These are phyloP conservation scores for Termitomyces sp. DNA, from an alignment of 1,284 basidiomycete species.

Conservation along the genomic window DNA sequence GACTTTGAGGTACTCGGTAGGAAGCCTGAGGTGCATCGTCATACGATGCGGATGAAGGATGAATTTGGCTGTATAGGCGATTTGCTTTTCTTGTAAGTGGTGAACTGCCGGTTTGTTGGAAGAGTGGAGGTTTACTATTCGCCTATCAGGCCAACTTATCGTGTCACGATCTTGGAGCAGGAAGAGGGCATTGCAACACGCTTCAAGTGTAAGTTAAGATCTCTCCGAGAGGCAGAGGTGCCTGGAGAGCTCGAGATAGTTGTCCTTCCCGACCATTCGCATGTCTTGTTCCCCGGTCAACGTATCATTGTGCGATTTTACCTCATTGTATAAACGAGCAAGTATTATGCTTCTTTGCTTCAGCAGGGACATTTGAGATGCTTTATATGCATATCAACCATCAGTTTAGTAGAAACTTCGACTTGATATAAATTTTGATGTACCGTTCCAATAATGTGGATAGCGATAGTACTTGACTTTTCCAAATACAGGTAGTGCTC, in stretches of 20 bases:
- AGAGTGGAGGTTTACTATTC: not conserved
- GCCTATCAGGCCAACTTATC: constrained; percentile 7
- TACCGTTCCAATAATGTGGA: too few species aligned
- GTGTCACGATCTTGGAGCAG: constrained; percentile 18
- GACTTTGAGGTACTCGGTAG: constrained; percentile 33
- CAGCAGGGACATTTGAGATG: not conserved
- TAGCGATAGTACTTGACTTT: too few species aligned
- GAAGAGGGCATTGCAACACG: constrained; percentile 16
- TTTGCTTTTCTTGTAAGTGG: constrained; percentile 37
- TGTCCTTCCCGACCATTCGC: constrained; percentile 46
- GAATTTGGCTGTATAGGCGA: constrained; percentile 30
- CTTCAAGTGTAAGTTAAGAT: constrained; percentile 8
- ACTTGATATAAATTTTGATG: not conserved
- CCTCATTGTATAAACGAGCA: constrained; percentile 33
- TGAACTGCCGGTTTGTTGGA: not conserved
- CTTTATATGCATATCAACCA: not conserved
- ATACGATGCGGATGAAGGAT: constrained; percentile 29
- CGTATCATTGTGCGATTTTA: constrained; percentile 46
- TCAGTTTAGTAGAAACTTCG: not conserved
- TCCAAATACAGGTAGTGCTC: too few species aligned
- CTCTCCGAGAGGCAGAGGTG: constrained; percentile 27
- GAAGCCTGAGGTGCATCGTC: constrained; percentile 24
- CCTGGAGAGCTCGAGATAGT: constrained; percentile 47
- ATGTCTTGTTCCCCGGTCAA: constrained; percentile 45
- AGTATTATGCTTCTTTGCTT: not conserved